Conservation (phyloP, 352 stramenopile species). For the Pythium dissotocum region DNA sequence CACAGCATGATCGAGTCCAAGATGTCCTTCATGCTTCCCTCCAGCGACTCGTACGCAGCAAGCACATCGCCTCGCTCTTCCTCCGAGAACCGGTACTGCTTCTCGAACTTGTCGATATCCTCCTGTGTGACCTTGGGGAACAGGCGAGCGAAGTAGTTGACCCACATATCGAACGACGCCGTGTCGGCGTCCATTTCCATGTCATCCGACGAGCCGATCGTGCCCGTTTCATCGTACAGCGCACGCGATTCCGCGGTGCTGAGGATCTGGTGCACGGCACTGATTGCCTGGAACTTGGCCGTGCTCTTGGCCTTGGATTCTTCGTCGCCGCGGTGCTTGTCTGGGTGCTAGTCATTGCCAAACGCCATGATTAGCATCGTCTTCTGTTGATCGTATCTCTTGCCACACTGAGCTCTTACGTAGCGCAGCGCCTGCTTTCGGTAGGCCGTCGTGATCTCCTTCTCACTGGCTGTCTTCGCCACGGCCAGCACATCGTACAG, state of each 20-base stretch:
- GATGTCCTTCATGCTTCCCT: slow-evolving; percentile 80
- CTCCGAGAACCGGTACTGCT: slow-evolving; percentile 80
- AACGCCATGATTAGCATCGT: neutral
- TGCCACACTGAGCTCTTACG: slow-evolving; percentile 28
- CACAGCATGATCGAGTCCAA: slow-evolving; percentile 89
- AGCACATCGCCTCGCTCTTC: slow-evolving; percentile 86
- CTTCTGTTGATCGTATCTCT: neutral
- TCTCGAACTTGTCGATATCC: slow-evolving; percentile 80
- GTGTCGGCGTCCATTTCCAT: slow-evolving; percentile 37
- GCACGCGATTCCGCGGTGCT: slow-evolving; percentile 69
- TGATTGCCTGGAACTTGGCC: slow-evolving; percentile 87
- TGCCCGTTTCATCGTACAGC: slow-evolving; percentile 86
- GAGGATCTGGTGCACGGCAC: slow-evolving; percentile 84
- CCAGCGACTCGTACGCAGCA: slow-evolving; percentile 66
- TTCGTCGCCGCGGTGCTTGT: slow-evolving; percentile 87
- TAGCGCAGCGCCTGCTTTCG: slow-evolving; percentile 71
- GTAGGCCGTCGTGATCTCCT: slow-evolving; percentile 76
- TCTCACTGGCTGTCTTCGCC: slow-evolving; percentile 46
- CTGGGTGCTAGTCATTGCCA: slow-evolving; percentile 71
- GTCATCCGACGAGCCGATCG: slow-evolving; percentile 55
- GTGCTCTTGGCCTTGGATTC: slow-evolving; percentile 50
- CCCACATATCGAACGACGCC: slow-evolving; percentile 70
- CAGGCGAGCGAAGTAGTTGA: slow-evolving; percentile 85
- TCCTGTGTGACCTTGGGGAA: slow-evolving; percentile 87
- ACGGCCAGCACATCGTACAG: slow-evolving; percentile 84